Evolutionary conservation across 805 yeast genomes (phyloP).

Genomic region (Martiniozyma abietophila): DNA sequence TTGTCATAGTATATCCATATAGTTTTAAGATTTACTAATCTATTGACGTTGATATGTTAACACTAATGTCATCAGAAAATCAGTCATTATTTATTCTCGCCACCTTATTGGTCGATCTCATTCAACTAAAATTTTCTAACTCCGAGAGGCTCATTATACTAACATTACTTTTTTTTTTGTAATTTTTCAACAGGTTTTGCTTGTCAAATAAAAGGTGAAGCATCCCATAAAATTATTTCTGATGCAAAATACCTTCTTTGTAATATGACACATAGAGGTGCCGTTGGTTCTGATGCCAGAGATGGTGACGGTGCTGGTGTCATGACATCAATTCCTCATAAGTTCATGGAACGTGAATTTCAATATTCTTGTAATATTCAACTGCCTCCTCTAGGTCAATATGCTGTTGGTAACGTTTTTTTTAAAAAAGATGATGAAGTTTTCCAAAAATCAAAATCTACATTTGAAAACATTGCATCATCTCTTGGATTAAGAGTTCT

Average conservation of each 20-base stretch:
- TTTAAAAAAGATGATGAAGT: constrained; percentile 80
- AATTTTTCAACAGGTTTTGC: constrained; percentile 47
- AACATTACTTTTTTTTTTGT: background rate
- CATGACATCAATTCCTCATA: constrained; percentile 85
- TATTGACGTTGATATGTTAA: too few species aligned
- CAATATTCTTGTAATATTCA: constrained; percentile 54
- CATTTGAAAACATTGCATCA: constrained; percentile 74
- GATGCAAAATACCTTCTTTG: constrained; percentile 84
- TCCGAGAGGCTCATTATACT: constrained; percentile 4
- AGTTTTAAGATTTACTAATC: too few species aligned
- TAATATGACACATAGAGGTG: constrained; percentile 99
- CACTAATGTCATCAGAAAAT: too few species aligned
- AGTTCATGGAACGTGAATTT: constrained; percentile 78
- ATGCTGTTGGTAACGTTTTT: constrained; percentile 91
- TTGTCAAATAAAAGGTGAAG: constrained; percentile 81
- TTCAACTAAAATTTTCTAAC: too few species aligned
- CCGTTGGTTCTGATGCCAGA: constrained; percentile 89
- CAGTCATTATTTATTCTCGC: background rate
- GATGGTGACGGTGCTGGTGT: constrained; percentile 99
- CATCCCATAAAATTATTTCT: constrained; percentile 85
- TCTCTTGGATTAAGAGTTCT: constrained; percentile 72
- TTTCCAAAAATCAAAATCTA: constrained; percentile 57
- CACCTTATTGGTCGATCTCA: too few species aligned
- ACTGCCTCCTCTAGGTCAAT: constrained; percentile 75
- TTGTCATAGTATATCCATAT: background rate